Evolutionary conservation across 2,329 filamentous ascomycete genomes (phyloP).

Genomic region (Alternaria conjuncta): DNA sequence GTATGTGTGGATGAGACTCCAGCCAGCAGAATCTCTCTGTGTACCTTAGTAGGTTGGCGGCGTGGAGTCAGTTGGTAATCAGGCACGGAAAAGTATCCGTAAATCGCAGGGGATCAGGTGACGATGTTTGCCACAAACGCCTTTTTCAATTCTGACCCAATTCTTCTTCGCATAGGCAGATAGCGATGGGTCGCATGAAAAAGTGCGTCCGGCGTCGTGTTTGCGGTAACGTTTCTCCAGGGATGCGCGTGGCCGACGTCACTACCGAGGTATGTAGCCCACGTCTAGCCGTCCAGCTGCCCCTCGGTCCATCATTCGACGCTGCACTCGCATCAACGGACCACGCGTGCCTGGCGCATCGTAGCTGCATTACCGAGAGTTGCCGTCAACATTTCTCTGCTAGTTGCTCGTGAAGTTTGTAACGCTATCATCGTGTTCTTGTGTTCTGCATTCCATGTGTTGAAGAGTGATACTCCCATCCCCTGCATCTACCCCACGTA

Average conservation of each 20-base stretch:
- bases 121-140: conserved; percentile 23
- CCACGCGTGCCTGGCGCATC: conserved; percentile 24
- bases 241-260: conserved; percentile 6
- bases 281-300: conserved; percentile 24
- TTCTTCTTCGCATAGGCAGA: conserved; percentile 16
- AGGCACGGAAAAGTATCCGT: conserved; percentile 23
- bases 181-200: conserved; percentile 1
- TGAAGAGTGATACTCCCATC: conserved; percentile 20
- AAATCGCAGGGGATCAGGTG: conserved; percentile 16
- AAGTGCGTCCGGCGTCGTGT: conserved; percentile 8
- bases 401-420: conserved; percentile 1
- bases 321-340: conserved; percentile 37
- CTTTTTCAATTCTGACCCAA: neutral
- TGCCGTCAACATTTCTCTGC: conserved; percentile 34
- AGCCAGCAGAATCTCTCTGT: conserved; percentile 14
- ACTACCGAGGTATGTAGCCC: conserved; percentile 13
- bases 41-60: conserved; percentile 3
- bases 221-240: conserved; percentile 37
- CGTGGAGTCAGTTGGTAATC: neutral
- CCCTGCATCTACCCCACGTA: conserved; percentile 40
- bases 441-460: conserved; percentile 5
- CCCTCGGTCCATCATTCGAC: conserved; percentile 40
- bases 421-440: conserved; percentile 5
- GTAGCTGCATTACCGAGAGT: conserved; percentile 32
- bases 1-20: conserved; percentile 6